Percentiles rank a stretch among this genome's conserved stretches.
Evolutionary conservation across 345 rosid genomes (phyloP).

Genomic region (Eucalyptus cloeziana): DNA sequence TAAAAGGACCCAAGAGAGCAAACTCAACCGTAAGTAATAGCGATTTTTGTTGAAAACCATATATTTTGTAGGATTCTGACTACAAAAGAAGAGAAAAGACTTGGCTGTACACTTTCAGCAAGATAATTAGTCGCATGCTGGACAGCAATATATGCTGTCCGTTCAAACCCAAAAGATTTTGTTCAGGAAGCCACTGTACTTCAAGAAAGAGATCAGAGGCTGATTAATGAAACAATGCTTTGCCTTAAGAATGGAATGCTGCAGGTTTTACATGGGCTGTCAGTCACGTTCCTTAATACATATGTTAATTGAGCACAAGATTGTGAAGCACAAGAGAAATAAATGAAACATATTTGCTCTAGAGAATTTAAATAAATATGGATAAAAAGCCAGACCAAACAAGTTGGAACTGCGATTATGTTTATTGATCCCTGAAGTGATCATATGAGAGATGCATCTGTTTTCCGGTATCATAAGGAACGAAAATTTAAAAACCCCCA

Average conservation of each 20-base stretch:
- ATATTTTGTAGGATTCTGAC: background rate
- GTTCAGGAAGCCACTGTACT: background rate
- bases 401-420: background rate
- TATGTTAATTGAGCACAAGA: background rate
- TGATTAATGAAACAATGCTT: background rate
- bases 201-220: background rate
- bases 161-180: background rate
- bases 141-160: background rate
- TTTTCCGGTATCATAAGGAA: background rate
- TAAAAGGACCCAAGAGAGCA: background rate
- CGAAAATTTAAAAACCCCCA: background rate
- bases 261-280: background rate
- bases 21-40: background rate
- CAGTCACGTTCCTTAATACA: background rate
- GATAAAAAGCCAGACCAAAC: background rate
- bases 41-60: background rate
- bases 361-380: background rate
- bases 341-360: background rate
- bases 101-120: background rate
- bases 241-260: background rate
- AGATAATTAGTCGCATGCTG: background rate
- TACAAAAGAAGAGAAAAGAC: background rate
- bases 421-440: background rate
- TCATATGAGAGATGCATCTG: background rate
- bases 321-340: background rate